Base-by-base conservation (phyloP, 2,329 filamentous ascomycete species). In the Hymenoscyphus infarciens region DNA sequence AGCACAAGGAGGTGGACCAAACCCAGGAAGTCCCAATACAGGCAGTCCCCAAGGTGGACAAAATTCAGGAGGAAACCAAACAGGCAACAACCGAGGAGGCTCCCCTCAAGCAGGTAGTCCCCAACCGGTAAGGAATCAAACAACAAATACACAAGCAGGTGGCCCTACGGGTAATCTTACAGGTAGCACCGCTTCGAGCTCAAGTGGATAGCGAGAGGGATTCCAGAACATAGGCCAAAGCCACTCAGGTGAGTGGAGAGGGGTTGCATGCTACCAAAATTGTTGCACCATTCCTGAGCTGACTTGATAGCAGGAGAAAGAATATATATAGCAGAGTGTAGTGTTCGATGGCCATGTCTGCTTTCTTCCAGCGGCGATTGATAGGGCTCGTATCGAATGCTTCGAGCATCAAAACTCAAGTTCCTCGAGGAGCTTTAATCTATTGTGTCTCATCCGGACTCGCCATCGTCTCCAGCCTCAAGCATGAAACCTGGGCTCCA, bases 401-500 rank as follows among this genome's bases (percentile, higher is more conserved):
- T 10, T 49, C 10, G 11, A 22, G 42, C 19, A 19, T 22, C 19
- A 10, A n/a, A 7, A 19, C 6, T 22, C 8, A 49, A 11, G 2
- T 22, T 5, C 25, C 13, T 25, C 19, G 10, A 11, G 29, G 8
- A 4, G 7, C 19, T 22, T 49, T 10, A 10, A 22, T 25, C 7
- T 11, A 10, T 49, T 4, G 3, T 49, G 19, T 19, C 10, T 49
- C 42, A 49, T 49, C 19, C 42, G 8, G 7, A 49, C 8, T 49
- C 42, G n/a, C 42, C 19, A 49, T 49, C 42, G 11, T 69, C 68
- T 27, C 70, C 64, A 33, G 66, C 63, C 56, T 74, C 73, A 16
- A 74, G 68, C 72, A 93, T 91, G 65, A 90, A 91, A 0, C 88
- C 87, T 0, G 91, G 91, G 63, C 87, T 91, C 95, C 95, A 99